phyloP scores from a whole-genome alignment of 345 rosid species.

The Eucalyptus melliodora region DNA sequence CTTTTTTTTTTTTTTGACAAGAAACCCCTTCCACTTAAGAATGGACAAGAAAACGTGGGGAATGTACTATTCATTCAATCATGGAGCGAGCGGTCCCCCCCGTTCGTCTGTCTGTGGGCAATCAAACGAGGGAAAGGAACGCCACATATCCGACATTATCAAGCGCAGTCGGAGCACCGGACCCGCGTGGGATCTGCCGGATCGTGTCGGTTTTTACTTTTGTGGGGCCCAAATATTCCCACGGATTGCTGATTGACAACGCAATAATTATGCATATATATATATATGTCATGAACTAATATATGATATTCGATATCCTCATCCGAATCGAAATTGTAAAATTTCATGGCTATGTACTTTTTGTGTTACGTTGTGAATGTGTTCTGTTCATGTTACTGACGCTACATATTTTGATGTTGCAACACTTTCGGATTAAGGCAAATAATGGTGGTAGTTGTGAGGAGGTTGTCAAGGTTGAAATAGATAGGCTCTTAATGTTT shows the following conservation, averaged over 20 bases:
- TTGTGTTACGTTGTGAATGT: neutral
- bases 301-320: neutral
- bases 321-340: neutral
- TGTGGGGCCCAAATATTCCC: neutral
- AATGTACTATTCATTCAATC: neutral
- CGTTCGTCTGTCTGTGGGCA: neutral
- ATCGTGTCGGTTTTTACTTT: neutral
- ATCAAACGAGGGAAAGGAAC: neutral
- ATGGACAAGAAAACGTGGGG: neutral
- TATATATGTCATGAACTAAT: neutral
- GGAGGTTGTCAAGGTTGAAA: neutral
- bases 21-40: neutral
- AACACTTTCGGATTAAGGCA: neutral
- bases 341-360: neutral
- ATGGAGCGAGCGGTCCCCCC: neutral
- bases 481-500: neutral
- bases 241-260: neutral
- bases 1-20: neutral
- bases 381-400: too few species aligned
- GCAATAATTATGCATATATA: neutral
- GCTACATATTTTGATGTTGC: neutral
- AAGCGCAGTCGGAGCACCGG: neutral
- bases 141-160: neutral
- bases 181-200: neutral
- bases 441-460: neutral